phyloP scores from a whole-genome alignment of 805 yeast genomes.

The Monosporozyma yasuniensis region DNA sequence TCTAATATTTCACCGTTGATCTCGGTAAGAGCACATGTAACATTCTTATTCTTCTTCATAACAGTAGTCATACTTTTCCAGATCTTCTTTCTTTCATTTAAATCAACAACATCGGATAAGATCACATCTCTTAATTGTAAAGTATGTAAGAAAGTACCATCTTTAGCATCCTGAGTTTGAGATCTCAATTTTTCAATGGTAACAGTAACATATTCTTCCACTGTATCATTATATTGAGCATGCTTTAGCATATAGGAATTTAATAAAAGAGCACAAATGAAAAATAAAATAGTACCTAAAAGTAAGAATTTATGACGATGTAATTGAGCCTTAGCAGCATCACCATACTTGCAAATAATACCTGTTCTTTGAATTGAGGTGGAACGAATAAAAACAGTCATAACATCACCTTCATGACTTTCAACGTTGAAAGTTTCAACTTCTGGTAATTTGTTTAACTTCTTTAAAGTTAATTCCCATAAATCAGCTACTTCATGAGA shows the following conservation, averaged over 20 bases:
- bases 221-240: conserved; percentile 17
- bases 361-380: conserved; percentile 50
- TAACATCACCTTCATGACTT: neutral
- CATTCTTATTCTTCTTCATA: conserved; percentile 46
- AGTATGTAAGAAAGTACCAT: conserved; percentile 47
- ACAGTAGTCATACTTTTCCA: conserved; percentile 50
- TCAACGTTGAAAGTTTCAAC: conserved; percentile 19
- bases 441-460: conserved; percentile 56
- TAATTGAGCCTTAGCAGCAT: neutral
- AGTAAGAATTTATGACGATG: neutral
- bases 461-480: conserved; percentile 39
- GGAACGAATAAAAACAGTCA: conserved; percentile 42
- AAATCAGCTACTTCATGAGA: conserved; percentile 27
- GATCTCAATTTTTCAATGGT: conserved; percentile 39
- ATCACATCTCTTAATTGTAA: conserved; percentile 60
- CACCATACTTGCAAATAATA: conserved; percentile 42
- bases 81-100: conserved; percentile 31
- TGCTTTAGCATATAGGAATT: neutral
- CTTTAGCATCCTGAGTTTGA: conserved; percentile 32
- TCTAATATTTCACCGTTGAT: conserved; percentile 75
- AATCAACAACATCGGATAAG: conserved; percentile 27
- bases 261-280: neutral
- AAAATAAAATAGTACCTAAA: neutral
- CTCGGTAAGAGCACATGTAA: conserved; percentile 53
- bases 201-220: conserved; percentile 22